phyloP scores from a whole-genome alignment of 2,329 filamentous ascomycete species.

The Diaporthe amygdali region DNA sequence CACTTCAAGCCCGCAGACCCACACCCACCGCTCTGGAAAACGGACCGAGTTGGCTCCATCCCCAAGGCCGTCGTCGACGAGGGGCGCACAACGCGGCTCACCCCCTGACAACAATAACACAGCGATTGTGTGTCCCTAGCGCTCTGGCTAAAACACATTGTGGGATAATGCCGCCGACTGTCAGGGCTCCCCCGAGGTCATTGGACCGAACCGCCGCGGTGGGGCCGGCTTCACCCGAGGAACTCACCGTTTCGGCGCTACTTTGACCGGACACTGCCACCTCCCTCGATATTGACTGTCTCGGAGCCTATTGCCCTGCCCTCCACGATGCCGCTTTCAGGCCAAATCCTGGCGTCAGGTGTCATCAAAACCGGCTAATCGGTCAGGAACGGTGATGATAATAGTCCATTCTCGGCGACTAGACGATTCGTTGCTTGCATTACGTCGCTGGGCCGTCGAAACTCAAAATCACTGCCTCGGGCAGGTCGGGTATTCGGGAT shows the following conservation, averaged over 20 bases:
- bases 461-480: background rate
- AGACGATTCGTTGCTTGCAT: background rate
- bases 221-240: conserved; percentile 23
- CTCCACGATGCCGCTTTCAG: background rate
- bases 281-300: background rate
- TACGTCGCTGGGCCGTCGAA: background rate
- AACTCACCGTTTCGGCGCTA: background rate
- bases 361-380: background rate
- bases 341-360: background rate
- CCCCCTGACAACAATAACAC: background rate
- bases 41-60: conserved; percentile 22
- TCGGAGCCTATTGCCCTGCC: background rate
- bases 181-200: background rate
- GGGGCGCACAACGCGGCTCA: conserved; percentile 18
- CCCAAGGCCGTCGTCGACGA: conserved; percentile 6
- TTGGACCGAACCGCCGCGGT: conserved; percentile 2
- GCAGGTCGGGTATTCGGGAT: conserved; percentile 5
- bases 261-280: conserved; percentile 17
- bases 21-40: conserved; percentile 23
- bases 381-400: background rate
- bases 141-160: conserved; percentile 6
- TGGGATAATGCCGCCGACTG: background rate
- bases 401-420: background rate
- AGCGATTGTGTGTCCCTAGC: background rate
- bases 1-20: conserved; percentile 21